Percentiles rank a stretch among this genome's conserved stretches.
Evolutionary conservation across 2,329 filamentous ascomycete species (phyloP).

Genomic region (Exophiala mesophila): DNA sequence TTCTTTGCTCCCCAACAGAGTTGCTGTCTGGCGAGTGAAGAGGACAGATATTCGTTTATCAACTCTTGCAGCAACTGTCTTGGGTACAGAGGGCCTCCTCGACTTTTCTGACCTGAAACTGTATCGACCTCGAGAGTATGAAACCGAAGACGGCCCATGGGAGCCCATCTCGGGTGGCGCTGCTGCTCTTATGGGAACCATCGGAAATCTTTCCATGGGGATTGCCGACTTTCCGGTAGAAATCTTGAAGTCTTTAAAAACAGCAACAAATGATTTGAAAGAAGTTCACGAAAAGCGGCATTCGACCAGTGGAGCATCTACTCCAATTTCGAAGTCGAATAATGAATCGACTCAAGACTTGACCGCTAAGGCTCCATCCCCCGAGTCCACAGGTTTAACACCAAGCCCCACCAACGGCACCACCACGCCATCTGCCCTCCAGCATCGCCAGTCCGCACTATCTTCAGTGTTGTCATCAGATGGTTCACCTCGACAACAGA

Average conservation of each 20-base stretch:
- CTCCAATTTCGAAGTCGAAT: constrained; percentile 4
- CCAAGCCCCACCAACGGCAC: neutral
- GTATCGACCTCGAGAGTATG: constrained; percentile 61
- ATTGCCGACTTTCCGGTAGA: constrained; percentile 66
- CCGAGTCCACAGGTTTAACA: neutral
- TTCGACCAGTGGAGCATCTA: constrained; percentile 9
- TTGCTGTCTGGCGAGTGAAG: constrained; percentile 71
- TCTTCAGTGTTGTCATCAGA: constrained; percentile 16
- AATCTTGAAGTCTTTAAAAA: constrained; percentile 42
- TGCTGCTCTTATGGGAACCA: constrained; percentile 73
- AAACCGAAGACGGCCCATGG: constrained; percentile 70
- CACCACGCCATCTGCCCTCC: constrained; percentile 1
- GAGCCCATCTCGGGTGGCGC: constrained; percentile 76
- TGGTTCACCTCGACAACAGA: constrained; percentile 8
- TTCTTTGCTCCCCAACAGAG: constrained; percentile 60
- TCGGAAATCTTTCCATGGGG: constrained; percentile 74
- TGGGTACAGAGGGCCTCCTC: constrained; percentile 61
- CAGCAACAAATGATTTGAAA: constrained; percentile 22
- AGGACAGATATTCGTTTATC: constrained; percentile 64
- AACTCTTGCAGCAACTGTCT: constrained; percentile 64
- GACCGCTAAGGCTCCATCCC: neutral
- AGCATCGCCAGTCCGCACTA: constrained; percentile 15
- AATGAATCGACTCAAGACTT: constrained; percentile 9
- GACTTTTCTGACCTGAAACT: constrained; percentile 68
- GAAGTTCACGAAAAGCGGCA: constrained; percentile 19